Conservation (phyloP, 805 yeast species). For the Yamadazyma akitaensis region DNA sequence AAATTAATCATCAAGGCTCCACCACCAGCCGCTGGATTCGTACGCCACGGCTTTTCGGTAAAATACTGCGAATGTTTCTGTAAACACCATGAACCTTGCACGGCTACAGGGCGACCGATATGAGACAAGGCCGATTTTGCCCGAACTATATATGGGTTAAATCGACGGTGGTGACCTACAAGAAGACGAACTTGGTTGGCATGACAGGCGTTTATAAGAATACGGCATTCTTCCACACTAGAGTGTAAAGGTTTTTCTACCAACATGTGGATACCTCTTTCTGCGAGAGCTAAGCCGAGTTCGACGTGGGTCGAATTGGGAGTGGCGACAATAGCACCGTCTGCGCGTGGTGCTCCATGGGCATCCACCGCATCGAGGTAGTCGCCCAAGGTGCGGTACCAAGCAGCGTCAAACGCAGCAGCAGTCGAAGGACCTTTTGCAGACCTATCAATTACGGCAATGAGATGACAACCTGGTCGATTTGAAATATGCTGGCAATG, state of each 20-base stretch:
- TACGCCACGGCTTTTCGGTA: conserved; percentile 32
- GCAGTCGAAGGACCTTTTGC: conserved; percentile 27
- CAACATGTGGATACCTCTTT: conserved; percentile 30
- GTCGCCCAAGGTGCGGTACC: conserved; percentile 21
- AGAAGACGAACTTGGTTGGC: conserved; percentile 25
- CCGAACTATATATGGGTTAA: conserved; percentile 37
- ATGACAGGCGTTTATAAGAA: conserved; percentile 23
- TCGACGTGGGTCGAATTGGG: conserved; percentile 39
- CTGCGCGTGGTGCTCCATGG: conserved; percentile 20
- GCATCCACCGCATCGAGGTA: conserved; percentile 22
- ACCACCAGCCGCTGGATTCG: conserved; percentile 26
- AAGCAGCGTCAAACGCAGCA: conserved; percentile 18
- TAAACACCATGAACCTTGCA: conserved; percentile 40
- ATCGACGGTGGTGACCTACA: conserved; percentile 41
- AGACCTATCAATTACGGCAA: conserved; percentile 35
- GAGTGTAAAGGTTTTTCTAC: conserved; percentile 39
- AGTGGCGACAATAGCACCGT: conserved; percentile 39
- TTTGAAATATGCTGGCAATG: conserved; percentile 33
- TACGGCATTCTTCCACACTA: conserved; percentile 27
- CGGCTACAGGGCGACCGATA: conserved; percentile 32
- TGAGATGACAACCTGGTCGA: conserved; percentile 23
- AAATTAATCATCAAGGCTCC: conserved; percentile 37
- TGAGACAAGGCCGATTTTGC: conserved; percentile 26
- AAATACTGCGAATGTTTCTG: conserved; percentile 35
- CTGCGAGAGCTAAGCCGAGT: conserved; percentile 29